Percentiles rank a stretch among this genome's conserved stretches.
Evolutionary conservation across 2,329 filamentous ascomycete species (phyloP).

Genomic region (Venturia nashicola): DNA sequence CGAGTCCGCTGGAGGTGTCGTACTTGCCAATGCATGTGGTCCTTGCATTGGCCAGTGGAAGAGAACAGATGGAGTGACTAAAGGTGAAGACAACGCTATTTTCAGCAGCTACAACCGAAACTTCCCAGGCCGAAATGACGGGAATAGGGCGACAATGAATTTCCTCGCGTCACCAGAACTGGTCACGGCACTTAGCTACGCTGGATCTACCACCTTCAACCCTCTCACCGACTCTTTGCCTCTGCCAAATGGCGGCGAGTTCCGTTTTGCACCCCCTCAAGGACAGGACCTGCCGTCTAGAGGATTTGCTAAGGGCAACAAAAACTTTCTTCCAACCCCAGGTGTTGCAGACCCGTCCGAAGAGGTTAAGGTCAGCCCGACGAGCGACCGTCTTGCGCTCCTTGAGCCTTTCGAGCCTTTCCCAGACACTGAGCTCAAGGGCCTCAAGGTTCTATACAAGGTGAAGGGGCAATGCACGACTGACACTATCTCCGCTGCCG

Average conservation of each 20-base stretch:
- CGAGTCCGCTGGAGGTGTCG: conserved; percentile 69
- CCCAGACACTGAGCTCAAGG: conserved; percentile 59
- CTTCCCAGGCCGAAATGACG: conserved; percentile 93
- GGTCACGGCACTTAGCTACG: conserved; percentile 91
- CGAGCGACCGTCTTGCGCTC: conserved; percentile 79
- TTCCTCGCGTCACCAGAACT: conserved; percentile 95
- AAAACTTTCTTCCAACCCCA: conserved; percentile 59
- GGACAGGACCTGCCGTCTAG: conserved; percentile 49
- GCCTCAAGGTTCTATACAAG: conserved; percentile 84
- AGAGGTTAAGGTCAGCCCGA: conserved; percentile 67
- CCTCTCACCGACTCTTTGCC: conserved; percentile 76
- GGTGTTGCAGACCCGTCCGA: conserved; percentile 59
- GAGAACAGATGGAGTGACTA: conserved; percentile 70
- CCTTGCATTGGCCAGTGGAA: conserved; percentile 95
- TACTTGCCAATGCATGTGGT: conserved; percentile 87
- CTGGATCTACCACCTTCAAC: conserved; percentile 89
- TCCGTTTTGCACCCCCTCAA: conserved; percentile 69
- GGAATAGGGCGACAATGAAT: conserved; percentile 95
- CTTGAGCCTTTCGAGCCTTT: conserved; percentile 85
- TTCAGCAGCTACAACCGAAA: conserved; percentile 98
- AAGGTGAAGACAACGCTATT: conserved; percentile 86
- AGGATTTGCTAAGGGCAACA: conserved; percentile 73
- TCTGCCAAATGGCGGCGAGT: conserved; percentile 67
- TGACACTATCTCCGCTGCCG: conserved; percentile 93
- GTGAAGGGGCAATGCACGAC: conserved; percentile 97